These are phyloP conservation scores for Protostelium mycophagum DNA, from an alignment of 78 protist species.

Conservation along the genomic window DNA sequence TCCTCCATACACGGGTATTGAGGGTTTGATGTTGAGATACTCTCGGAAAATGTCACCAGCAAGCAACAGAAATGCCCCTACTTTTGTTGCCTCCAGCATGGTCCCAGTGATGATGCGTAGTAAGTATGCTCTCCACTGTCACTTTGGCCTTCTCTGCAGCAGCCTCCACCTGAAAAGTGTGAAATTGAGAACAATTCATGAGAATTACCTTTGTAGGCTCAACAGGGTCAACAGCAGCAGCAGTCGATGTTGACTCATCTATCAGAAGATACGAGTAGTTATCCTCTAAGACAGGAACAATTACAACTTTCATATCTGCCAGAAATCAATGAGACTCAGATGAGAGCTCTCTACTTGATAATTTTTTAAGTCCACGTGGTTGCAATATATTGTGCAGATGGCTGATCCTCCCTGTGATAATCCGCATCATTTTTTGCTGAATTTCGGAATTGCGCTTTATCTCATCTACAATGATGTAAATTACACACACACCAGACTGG, in stretches of 20 bases:
- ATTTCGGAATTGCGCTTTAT: too few species aligned
- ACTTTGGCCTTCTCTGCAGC: constrained; percentile 24
- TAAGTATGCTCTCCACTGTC: constrained; percentile 21
- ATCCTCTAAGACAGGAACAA: constrained; percentile 37
- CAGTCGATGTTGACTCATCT: constrained; percentile 23
- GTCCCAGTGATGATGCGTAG: constrained; percentile 87
- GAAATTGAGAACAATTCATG: neutral
- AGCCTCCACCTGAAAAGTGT: neutral
- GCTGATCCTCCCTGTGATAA: too few species aligned
- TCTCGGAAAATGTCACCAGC: neutral
- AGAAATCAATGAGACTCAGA: too few species aligned
- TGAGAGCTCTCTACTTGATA: too few species aligned
- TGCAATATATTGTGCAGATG: too few species aligned
- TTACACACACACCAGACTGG: too few species aligned
- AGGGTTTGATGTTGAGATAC: constrained; percentile 1
- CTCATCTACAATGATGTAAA: too few species aligned
- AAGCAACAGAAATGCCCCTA: neutral
- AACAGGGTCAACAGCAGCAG: constrained; percentile 69
- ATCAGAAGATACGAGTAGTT: constrained; percentile 62
- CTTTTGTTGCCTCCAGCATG: constrained; percentile 75
- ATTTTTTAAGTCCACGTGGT: too few species aligned
- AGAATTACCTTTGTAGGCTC: constrained; percentile 46
- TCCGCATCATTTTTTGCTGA: too few species aligned
- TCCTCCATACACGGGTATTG: constrained; percentile 54
- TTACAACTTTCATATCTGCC: constrained; percentile 33